A percentile compares a stretch with the other conserved stretches of the same genome.
These are phyloP conservation scores for Knufia petricola DNA, from an alignment of 2,329 filamentous ascomycete species.

Conservation along the genomic window DNA sequence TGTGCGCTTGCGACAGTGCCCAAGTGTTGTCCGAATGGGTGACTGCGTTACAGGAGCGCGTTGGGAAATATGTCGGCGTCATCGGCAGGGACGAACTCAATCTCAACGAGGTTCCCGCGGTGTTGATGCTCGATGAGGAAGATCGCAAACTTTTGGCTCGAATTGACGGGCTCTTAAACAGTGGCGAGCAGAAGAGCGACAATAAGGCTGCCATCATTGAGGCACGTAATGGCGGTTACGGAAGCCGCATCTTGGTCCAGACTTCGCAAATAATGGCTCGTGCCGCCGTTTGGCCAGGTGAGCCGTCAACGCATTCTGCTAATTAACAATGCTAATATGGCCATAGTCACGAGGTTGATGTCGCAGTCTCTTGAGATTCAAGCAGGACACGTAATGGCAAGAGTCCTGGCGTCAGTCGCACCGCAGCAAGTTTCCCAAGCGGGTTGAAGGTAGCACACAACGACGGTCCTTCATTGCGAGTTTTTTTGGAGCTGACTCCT, in stretches of 20 bases:
- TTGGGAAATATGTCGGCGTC: conserved; percentile 80
- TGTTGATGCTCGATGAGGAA: conserved; percentile 86
- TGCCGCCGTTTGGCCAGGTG: conserved; percentile 86
- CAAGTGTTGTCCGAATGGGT: conserved; percentile 94
- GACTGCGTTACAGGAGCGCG: conserved; percentile 81
- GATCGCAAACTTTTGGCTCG: conserved; percentile 78
- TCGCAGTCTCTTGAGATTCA: conserved; percentile 56
- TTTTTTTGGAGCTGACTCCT: neutral
- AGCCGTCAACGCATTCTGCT: conserved; percentile 28
- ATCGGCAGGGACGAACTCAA: conserved; percentile 77
- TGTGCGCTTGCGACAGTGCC: conserved; percentile 89
- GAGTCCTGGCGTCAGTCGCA: conserved; percentile 41
- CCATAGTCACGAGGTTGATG: conserved; percentile 57
- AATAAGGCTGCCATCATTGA: conserved; percentile 14
- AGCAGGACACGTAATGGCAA: conserved; percentile 52
- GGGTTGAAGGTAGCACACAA: neutral
- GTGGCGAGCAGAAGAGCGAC: conserved; percentile 61
- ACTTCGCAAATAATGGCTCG: conserved; percentile 82
- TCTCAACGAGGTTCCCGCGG: conserved; percentile 66
- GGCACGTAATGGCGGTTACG: conserved; percentile 60
- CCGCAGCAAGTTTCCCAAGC: neutral
- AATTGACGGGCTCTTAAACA: conserved; percentile 66
- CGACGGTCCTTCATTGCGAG: neutral
- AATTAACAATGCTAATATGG: conserved; percentile 22
- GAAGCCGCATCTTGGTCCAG: conserved; percentile 71